phyloP scores from a whole-genome alignment of 2,329 filamentous ascomycete genomes.

The Talaromyces rugulosus region DNA sequence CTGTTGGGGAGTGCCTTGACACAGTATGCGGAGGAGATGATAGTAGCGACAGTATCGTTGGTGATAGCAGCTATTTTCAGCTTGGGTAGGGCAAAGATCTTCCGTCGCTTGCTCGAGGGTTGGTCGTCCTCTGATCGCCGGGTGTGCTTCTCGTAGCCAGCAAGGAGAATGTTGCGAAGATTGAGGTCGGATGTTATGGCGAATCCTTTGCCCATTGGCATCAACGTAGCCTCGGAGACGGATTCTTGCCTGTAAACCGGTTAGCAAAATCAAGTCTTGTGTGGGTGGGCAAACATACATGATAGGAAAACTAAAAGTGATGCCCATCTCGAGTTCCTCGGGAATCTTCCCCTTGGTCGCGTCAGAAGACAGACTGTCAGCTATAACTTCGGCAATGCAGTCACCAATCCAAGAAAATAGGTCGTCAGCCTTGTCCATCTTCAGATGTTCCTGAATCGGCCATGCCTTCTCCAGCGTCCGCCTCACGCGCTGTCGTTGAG shows the following conservation, averaged over 20 bases:
- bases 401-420: conserved; percentile 78
- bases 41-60: conserved; percentile 75
- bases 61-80: conserved; percentile 72
- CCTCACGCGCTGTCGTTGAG: conserved; percentile 43
- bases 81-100: conserved; percentile 53
- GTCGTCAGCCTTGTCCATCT: conserved; percentile 65
- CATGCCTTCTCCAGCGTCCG: conserved; percentile 48
- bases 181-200: conserved; percentile 54
- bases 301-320: conserved; percentile 49
- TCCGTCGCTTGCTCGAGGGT: conserved; percentile 42
- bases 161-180: conserved; percentile 50
- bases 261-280: background rate
- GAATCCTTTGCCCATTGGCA: conserved; percentile 58
- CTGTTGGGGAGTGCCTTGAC: conserved; percentile 58
- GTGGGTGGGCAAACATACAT: conserved; percentile 33
- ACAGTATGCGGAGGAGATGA: conserved; percentile 72
- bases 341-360: conserved; percentile 35
- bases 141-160: conserved; percentile 52
- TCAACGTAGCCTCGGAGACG: conserved; percentile 51
- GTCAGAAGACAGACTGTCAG: conserved; percentile 44
- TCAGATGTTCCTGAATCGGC: conserved; percentile 53
- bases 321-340: conserved; percentile 46
- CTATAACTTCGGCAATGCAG: conserved; percentile 70
- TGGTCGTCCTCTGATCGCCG: conserved; percentile 33
- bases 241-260: conserved; percentile 43